A percentile compares a stretch with the other conserved stretches of the same genome.
These are phyloP conservation scores for Ogataea hybrid DNA, from an alignment of 1,139 yeast genomes.

Conservation along the genomic window DNA sequence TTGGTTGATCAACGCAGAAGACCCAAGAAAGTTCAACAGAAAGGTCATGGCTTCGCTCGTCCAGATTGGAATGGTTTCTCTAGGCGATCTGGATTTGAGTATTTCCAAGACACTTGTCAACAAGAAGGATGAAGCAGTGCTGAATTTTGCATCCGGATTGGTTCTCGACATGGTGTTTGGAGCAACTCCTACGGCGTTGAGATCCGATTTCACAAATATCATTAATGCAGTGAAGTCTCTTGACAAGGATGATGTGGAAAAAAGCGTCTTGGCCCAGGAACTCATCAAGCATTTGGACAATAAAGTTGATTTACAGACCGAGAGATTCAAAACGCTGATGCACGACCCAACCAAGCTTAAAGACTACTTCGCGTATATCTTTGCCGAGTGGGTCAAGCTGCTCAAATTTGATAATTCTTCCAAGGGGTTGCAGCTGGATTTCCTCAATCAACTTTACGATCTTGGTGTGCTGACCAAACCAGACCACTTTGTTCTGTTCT, in stretches of 20 bases:
- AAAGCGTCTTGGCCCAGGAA: constrained; percentile 27
- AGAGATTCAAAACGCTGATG: constrained; percentile 22
- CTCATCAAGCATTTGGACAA: constrained; percentile 32
- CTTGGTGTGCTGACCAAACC: constrained; percentile 64
- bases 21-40: constrained; percentile 80
- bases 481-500: constrained; percentile 62
- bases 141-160: constrained; percentile 69
- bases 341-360: constrained; percentile 29
- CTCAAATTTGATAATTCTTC: constrained; percentile 57
- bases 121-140: constrained; percentile 52
- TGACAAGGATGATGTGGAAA: constrained; percentile 15
- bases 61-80: constrained; percentile 70
- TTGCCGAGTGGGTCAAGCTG: constrained; percentile 89
- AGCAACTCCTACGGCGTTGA: constrained; percentile 65
- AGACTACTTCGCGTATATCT: constrained; percentile 74
- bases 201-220: constrained; percentile 77
- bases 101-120: constrained; percentile 60
- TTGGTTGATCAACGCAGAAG: constrained; percentile 91
- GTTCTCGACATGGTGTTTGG: constrained; percentile 63
- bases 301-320: constrained; percentile 10
- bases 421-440: constrained; percentile 55
- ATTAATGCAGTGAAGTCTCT: constrained; percentile 50
- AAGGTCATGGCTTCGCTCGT: constrained; percentile 71
- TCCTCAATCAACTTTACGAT: constrained; percentile 63
- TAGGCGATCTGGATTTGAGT: constrained; percentile 75